Base-by-base conservation (phyloP, 1,284 basidiomycete genomes). In the Ceratobasidium sp. region DNA sequence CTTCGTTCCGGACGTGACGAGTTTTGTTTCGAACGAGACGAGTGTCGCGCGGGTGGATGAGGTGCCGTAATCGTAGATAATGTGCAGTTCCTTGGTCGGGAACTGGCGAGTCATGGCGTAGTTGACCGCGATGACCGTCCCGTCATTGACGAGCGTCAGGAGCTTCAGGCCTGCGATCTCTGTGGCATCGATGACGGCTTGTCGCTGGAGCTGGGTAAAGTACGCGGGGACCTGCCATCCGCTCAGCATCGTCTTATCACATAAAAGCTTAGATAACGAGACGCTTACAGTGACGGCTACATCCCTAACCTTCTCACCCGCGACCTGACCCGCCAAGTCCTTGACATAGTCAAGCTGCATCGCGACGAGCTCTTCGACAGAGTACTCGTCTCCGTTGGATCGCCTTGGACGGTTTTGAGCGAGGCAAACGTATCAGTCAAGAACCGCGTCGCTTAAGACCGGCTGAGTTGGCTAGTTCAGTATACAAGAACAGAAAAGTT, bases 71-170 rank as follows among this genome's bases (percentile, higher is more conserved):
- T 99, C 98, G 85, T 95, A 99, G 80, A 99, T 93, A 81, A 99
- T 86, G 84, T 99, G 97, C 84, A 93, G 91, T 85, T 98, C 97
- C 23, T 85, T 87, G 9, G 87, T 83, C 0, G 92, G 87, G 88
- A 99, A 99, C 0, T 90, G 90, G 51, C 97, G 91, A 1, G 96
- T 96, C 95, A 99, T 98, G 53, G 97, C 97, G 83, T 96, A 99
- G 87, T 98, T 98, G 81, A 98, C 89, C 9, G 95, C 97, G 42
- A 97, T 83, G 5, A 95, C 96, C 0, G 95, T 94, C 58, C 97
- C 97, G 84, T 99, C 98, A 81, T 97, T 95, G 79, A 99, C 91
- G 79, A 99, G 89, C 0, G 94, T 92, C 39, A 97, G 87, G 2
- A 94, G 93, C 26, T 91, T 91, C 79, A 99, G 87, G 0, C 97